Conservation (phyloP, 1,284 basidiomycete species). For the Inonotus obliquus region DNA sequence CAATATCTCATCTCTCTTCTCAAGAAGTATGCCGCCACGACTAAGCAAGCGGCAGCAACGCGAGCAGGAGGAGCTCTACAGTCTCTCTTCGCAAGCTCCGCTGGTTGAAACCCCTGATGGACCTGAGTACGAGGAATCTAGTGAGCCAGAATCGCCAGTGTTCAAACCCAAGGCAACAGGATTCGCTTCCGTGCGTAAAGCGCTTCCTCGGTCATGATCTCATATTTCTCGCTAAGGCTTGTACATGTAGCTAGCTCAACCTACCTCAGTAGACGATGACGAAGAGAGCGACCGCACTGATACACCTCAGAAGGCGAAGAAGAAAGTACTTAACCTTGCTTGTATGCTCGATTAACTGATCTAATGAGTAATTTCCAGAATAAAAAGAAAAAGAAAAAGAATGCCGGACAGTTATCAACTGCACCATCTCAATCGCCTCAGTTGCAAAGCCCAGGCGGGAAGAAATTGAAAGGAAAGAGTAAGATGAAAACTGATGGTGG, state of each 20-base stretch:
- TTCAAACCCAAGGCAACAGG: slow-evolving; percentile 31
- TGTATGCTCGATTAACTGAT: neutral
- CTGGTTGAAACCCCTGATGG: slow-evolving; percentile 24
- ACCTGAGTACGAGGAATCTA: slow-evolving; percentile 28
- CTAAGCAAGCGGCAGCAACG: slow-evolving; percentile 85
- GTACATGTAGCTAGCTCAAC: slow-evolving; percentile 22
- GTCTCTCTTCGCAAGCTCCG: slow-evolving; percentile 35
- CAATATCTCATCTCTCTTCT: too few species aligned
- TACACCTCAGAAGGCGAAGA: slow-evolving; percentile 35
- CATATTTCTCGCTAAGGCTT: neutral
- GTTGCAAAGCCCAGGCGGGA: slow-evolving; percentile 39
- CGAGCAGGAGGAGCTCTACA: slow-evolving; percentile 72
- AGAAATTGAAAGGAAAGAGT: slow-evolving; percentile 58
- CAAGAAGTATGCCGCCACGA: slow-evolving; percentile 61
- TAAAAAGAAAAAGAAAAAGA: slow-evolving; percentile 55
- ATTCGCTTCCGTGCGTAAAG: slow-evolving; percentile 53
- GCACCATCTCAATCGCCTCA: slow-evolving; percentile 21
- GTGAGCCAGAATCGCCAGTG: slow-evolving; percentile 27
- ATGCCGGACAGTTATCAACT: slow-evolving; percentile 19
- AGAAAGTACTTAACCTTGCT: slow-evolving; percentile 37
- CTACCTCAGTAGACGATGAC: slow-evolving; percentile 30
- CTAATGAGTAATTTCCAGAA: slow-evolving; percentile 22
- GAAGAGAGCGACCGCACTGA: slow-evolving; percentile 29
- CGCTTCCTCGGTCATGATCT: neutral
- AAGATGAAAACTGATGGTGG: slow-evolving; percentile 52